Evolutionary conservation across 164 flowering plant genomes (phyloP).

Genomic region (Chimonanthus salicifolius): DNA sequence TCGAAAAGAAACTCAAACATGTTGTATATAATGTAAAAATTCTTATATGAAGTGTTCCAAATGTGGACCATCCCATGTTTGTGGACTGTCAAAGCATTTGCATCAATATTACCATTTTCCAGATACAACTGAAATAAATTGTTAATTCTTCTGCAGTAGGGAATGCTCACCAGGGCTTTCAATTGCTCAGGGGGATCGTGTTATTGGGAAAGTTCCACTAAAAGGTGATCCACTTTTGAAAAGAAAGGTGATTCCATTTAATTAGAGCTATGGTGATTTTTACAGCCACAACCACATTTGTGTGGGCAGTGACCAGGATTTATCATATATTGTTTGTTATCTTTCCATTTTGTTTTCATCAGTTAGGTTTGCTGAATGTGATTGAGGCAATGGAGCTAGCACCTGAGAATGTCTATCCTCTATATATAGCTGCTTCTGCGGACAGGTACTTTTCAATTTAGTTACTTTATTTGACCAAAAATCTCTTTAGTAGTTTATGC

Average conservation of each 20-base stretch:
- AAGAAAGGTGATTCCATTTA: slow-evolving; percentile 53
- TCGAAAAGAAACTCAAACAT: too few species aligned
- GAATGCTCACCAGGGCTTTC: slow-evolving; percentile 80
- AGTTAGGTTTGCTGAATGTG: slow-evolving; percentile 85
- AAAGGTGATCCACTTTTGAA: slow-evolving; percentile 43
- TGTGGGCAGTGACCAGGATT: slow-evolving; percentile 5
- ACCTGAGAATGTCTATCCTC: slow-evolving; percentile 63
- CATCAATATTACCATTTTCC: too few species aligned
- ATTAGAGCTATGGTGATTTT: background rate
- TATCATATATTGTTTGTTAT: background rate
- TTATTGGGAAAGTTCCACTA: slow-evolving; percentile 63
- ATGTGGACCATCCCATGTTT: too few species aligned
- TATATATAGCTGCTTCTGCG: slow-evolving; percentile 67
- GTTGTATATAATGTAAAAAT: too few species aligned
- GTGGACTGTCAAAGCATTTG: too few species aligned
- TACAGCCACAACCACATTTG: background rate
- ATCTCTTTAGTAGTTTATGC: background rate
- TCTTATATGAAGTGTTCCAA: too few species aligned
- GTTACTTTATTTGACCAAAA: background rate
- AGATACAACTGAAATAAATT: slow-evolving; percentile 3
- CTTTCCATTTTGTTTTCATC: slow-evolving; percentile 16
- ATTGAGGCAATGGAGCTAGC: slow-evolving; percentile 67
- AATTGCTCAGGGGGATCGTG: slow-evolving; percentile 58
- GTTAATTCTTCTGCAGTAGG: slow-evolving; percentile 33
- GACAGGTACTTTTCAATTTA: slow-evolving; percentile 51